Percentiles rank a stretch among this genome's conserved stretches.
Evolutionary conservation across 495 filamentous ascomycete genomes (phyloP).

Genomic region (Aspergillus conjunctus): DNA sequence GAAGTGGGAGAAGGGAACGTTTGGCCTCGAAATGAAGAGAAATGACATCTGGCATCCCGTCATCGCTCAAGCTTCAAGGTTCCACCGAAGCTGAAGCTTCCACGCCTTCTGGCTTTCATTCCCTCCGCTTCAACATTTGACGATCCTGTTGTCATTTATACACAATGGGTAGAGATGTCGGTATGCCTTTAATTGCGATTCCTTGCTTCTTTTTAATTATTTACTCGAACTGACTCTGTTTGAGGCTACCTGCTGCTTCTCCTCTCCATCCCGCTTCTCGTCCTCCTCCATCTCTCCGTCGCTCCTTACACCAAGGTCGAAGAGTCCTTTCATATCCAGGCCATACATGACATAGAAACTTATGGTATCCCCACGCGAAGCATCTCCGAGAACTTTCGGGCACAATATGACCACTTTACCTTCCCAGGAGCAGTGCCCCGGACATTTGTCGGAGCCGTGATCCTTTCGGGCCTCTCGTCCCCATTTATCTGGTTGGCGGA

Average conservation of each 20-base stretch:
- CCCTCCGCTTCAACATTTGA: not conserved
- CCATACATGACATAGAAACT: conserved; percentile 82
- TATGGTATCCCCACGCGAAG: conserved; percentile 71
- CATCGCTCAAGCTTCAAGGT: not conserved
- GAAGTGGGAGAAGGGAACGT: conserved; percentile 6
- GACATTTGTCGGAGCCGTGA: conserved; percentile 79
- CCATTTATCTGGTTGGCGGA: conserved; percentile 56
- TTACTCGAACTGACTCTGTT: conserved; percentile 4
- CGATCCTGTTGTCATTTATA: conserved; percentile 1
- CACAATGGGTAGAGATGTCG: conserved; percentile 26
- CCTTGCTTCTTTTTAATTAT: not conserved
- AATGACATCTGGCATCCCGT: not conserved
- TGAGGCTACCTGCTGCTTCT: conserved; percentile 42
- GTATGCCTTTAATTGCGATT: conserved; percentile 13
- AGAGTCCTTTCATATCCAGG: conserved; percentile 98
- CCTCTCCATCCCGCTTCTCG: conserved; percentile 61
- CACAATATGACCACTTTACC: conserved; percentile 82
- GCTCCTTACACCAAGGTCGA: conserved; percentile 98
- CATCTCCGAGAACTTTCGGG: conserved; percentile 42
- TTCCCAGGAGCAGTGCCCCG: conserved; percentile 92
- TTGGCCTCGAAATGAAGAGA: too few species aligned
- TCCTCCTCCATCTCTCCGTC: conserved; percentile 72
- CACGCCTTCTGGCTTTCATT: not conserved
- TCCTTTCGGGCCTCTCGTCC: conserved; percentile 68
- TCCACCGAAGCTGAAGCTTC: not conserved